Base-by-base conservation (phyloP, 139 green algal genomes). In the Closterium sp. region DNA sequence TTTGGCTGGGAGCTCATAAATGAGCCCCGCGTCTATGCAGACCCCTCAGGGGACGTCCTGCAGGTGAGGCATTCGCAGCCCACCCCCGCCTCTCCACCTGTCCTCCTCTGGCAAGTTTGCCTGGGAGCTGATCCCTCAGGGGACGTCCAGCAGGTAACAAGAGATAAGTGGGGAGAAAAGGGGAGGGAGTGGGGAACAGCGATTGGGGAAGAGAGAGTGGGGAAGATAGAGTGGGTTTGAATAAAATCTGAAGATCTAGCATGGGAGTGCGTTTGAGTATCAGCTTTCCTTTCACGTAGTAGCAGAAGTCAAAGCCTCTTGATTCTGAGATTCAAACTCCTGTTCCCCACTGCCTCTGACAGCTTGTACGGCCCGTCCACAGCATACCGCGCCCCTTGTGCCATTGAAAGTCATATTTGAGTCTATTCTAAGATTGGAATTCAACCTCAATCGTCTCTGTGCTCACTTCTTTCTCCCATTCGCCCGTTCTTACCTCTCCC, bases 1-100 rank as follows among this genome's bases (percentile, higher is more conserved):
- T 91, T 98, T 32, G 94, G 91, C 0, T 96, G 95, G 89, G 91
- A 95, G 88, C 93, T 97, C 21, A 92, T 97, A 32, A 97, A 97
- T 89, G 96, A 96, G 91, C 79, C 84, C n/a, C 28, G 90, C 0
- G 62, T 62, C 62, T 30, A 85, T 21, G 42, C 21, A 2, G 31
- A 87, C 27, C 84, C 84, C 84, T 89, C 31, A 27, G 31, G 32
- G 31, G 27, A 89, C 22, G 32, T 89, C 24, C 31, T 62, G 0
- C 87, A 89, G 84, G 84, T 87, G 73, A 86, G 73, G 7, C 42
- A 96, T 50, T 97, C 98, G 91, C 97, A 97, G 62, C 96, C 97
- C 92, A 97, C 98, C 92, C n/a, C n/a, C n/a, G n/a, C n/a, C n/a
- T n/a, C n/a, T n/a, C n/a, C n/a, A n/a, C n/a, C n/a, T n/a, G n/a